Evolutionary conservation across 2,329 filamentous ascomycete species (phyloP).

Genomic region (Zopfia rhizophila): DNA sequence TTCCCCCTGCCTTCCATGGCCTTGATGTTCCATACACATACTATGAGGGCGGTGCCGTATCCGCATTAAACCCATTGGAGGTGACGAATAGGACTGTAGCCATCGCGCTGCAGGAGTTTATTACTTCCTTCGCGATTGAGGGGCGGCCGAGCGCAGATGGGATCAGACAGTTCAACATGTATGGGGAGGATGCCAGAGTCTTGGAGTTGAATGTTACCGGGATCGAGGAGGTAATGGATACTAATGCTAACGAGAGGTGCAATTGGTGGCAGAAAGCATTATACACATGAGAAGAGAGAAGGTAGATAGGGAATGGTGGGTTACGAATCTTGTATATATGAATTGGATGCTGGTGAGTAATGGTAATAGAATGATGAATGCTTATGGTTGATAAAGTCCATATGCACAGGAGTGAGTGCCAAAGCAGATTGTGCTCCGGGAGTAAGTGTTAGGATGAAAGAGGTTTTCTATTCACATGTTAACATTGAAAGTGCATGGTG

Average conservation of each 20-base stretch:
- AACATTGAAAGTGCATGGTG: too few relatives aligned
- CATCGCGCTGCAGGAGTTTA: constrained; percentile 58
- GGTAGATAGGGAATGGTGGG: background rate
- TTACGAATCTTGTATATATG: too few relatives aligned
- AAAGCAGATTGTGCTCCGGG: too few relatives aligned
- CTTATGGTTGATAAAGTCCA: too few relatives aligned
- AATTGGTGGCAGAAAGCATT: constrained; percentile 64
- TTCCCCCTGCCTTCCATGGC: constrained; percentile 65
- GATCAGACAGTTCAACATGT: constrained; percentile 58
- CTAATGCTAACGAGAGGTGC: constrained; percentile 60
- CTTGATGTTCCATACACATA: constrained; percentile 64
- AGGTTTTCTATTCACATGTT: too few relatives aligned
- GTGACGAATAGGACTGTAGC: constrained; percentile 51
- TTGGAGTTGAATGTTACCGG: constrained; percentile 56
- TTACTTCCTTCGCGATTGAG: constrained; percentile 55
- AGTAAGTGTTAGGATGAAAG: too few relatives aligned
- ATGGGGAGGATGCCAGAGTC: constrained; percentile 57
- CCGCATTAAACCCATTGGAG: constrained; percentile 13
- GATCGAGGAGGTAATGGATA: constrained; percentile 57
- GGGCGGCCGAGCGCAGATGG: constrained; percentile 51
- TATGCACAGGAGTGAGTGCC: too few relatives aligned
- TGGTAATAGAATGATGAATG: too few relatives aligned
- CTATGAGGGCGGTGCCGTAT: constrained; percentile 54
- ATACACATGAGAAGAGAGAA: constrained; percentile 35
- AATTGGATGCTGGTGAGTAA: too few relatives aligned